Percentiles rank a stretch among this genome's conserved stretches.
These are phyloP conservation scores for Hypholoma sublateritium DNA, from an alignment of 768 basidiomycete genomes.

Conservation along the genomic window DNA sequence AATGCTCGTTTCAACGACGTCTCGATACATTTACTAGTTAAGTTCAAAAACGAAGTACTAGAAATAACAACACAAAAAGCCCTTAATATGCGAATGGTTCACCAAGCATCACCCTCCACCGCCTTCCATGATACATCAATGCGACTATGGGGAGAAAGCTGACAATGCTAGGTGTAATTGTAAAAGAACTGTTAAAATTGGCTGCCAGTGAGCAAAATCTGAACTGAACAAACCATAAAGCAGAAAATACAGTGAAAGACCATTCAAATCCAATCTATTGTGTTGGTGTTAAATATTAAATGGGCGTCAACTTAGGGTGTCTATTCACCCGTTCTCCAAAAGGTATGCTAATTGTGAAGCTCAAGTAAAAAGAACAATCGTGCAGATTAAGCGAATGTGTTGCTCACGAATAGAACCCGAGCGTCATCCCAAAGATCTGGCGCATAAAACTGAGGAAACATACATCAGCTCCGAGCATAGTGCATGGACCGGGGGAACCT, in stretches of 20 bases:
- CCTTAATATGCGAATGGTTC: not conserved
- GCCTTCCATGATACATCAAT: constrained; percentile 32
- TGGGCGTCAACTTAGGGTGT: not conserved
- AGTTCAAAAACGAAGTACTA: no score
- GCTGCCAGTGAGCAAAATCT: not conserved
- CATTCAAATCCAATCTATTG: constrained; percentile 35
- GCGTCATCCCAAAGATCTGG: constrained; percentile 34
- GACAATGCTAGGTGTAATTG: constrained; percentile 22
- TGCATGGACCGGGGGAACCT: not conserved
- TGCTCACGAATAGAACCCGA: constrained; percentile 38
- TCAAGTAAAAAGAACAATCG: not conserved
- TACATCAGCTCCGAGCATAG: not conserved
- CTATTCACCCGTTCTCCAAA: constrained; percentile 30
- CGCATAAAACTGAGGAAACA: constrained; percentile 29
- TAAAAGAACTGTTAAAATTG: not conserved
- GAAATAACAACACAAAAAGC: no score
- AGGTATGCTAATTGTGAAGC: constrained; percentile 27
- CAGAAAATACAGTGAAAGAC: constrained; percentile 36
- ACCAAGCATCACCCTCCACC: constrained; percentile 25
- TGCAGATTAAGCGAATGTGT: not conserved
- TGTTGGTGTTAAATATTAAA: not conserved
- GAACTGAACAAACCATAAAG: constrained; percentile 27
- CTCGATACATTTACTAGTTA: no score
- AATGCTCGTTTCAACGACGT: no score
- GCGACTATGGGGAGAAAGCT: constrained; percentile 32